phyloP scores from a whole-genome alignment of 2,329 filamentous ascomycete species.

The Penicillium sp. region DNA sequence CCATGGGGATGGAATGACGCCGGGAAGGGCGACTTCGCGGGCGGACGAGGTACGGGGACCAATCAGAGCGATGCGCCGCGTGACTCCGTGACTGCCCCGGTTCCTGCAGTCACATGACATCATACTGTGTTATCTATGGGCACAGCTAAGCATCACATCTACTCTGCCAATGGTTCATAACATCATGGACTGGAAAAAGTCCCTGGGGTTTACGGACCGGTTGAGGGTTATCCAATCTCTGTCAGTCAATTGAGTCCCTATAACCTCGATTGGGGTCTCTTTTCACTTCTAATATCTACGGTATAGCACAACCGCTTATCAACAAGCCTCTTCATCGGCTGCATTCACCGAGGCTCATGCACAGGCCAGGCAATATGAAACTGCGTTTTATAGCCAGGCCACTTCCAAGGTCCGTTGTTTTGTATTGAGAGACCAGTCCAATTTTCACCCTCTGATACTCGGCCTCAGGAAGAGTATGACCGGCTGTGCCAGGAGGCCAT shows the following conservation, averaged over 20 bases:
- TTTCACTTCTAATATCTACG: slow-evolving; percentile 13
- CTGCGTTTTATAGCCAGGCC: slow-evolving; percentile 42
- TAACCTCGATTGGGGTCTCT: neutral
- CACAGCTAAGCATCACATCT: neutral
- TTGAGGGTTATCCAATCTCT: slow-evolving; percentile 67
- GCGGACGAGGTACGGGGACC: neutral
- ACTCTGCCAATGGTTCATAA: neutral
- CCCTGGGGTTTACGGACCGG: slow-evolving; percentile 62
- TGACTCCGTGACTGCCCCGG: neutral
- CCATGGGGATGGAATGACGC: slow-evolving; percentile 30
- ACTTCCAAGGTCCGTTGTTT: slow-evolving; percentile 39
- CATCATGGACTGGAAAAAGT: slow-evolving; percentile 52
- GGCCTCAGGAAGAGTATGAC: slow-evolving; percentile 61
- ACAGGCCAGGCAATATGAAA: slow-evolving; percentile 69
- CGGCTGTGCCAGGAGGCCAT: slow-evolving; percentile 46
- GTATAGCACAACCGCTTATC: slow-evolving; percentile 55
- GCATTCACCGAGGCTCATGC: slow-evolving; percentile 54
- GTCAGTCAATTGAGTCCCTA: slow-evolving; percentile 48
- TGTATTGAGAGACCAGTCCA: neutral
- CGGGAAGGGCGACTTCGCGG: slow-evolving; percentile 5
- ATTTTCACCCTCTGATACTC: slow-evolving; percentile 20
- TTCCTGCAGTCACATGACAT: slow-evolving; percentile 24
- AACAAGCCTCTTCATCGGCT: slow-evolving; percentile 49
- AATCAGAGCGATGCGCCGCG: slow-evolving; percentile 3
- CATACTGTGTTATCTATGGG: slow-evolving; percentile 14